Evolutionary conservation across 2,329 filamentous ascomycete genomes (phyloP), one percentile per base, ranked within the genome.

Genomic region (Arthroderma sp.): DNA sequence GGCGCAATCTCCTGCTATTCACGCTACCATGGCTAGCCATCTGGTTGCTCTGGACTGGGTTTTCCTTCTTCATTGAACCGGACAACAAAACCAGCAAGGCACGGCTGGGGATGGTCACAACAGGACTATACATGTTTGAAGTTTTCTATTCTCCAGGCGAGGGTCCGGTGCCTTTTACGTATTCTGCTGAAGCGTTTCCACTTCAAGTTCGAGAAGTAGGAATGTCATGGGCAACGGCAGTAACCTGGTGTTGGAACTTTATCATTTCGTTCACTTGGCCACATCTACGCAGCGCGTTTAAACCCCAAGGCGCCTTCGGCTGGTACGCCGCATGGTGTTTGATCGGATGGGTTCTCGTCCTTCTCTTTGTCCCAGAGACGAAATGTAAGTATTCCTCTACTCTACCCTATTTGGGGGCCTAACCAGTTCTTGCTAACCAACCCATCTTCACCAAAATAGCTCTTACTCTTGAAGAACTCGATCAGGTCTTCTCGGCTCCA

Each of bases 171-270:
- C 77, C 77, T 1, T 81, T 81, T 52, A 78, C 75, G 0, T 81
- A 81, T 56, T 78, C 74, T 0, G 77, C 78, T 4, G 78, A 81
- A 57, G 75, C 74, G 1, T 81, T 79, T 53, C 77, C 76, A 6
- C 59, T 78, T 6, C 74, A 78, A 47, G 71, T 79, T 31, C 72
- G 77, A 7, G 70, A 76, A n/a, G 65, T 78, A 6, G 77, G 76
- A 33, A 80, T 80, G 77, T 74, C 73, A 3, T 70, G 65, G 48
- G 73, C 68, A 0, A 75, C 72, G 0, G 71, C 73, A 0, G 74
- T 69, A 29, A 71, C 67, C 30, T 75, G 72, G 72, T 71, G 69
- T 51, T 76, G 75, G 60, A 76, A 76, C 54, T 71, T 70, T 48
- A 65, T 74, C 43, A 60, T 74, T 2, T 68, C 68, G 0, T 68